These are phyloP conservation scores for Phytophthora foliorum DNA, from an alignment of 352 stramenopile genomes.

Conservation along the genomic window DNA sequence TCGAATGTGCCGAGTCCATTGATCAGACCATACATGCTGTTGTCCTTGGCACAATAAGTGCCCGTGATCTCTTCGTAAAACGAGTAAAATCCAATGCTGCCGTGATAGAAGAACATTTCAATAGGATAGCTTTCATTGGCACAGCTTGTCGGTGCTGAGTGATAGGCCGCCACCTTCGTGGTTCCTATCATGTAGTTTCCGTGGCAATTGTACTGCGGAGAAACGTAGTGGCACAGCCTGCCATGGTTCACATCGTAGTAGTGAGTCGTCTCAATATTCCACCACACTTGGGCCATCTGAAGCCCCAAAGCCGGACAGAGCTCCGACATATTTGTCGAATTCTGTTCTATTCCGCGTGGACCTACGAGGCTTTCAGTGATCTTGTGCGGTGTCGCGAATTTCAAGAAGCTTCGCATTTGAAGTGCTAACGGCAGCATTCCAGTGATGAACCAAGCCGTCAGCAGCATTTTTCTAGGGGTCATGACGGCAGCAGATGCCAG, in stretches of 20 bases:
- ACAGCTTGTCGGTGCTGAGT: slow-evolving; percentile 2
- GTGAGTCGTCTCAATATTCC: slow-evolving; percentile 30
- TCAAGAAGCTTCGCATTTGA: slow-evolving; percentile 26
- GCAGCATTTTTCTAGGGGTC: neutral
- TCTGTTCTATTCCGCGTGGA: neutral
- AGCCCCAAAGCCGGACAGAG: slow-evolving; percentile 3
- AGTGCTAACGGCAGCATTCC: slow-evolving; percentile 22
- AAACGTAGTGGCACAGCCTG: slow-evolving; percentile 23
- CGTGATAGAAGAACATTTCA: slow-evolving; percentile 13
- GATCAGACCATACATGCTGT: neutral
- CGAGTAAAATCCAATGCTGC: slow-evolving; percentile 18
- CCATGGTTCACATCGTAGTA: neutral
- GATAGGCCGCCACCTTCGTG: neutral
- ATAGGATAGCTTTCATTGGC: slow-evolving; percentile 2
- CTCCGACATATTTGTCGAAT: slow-evolving; percentile 4
- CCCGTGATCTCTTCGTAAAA: slow-evolving; percentile 19
- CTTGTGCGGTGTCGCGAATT: slow-evolving; percentile 27
- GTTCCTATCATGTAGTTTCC: slow-evolving; percentile 14
- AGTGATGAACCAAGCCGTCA: slow-evolving; percentile 13
- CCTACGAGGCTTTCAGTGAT: slow-evolving; percentile 16
- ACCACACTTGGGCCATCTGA: slow-evolving; percentile 28
- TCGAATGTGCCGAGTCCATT: slow-evolving; percentile 14
- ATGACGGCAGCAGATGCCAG: neutral
- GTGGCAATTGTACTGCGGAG: slow-evolving; percentile 19
- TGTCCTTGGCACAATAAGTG: slow-evolving; percentile 8